These are phyloP conservation scores for Catunica adiposa DNA, from an alignment of 2,329 filamentous ascomycete species.

Conservation along the genomic window DNA sequence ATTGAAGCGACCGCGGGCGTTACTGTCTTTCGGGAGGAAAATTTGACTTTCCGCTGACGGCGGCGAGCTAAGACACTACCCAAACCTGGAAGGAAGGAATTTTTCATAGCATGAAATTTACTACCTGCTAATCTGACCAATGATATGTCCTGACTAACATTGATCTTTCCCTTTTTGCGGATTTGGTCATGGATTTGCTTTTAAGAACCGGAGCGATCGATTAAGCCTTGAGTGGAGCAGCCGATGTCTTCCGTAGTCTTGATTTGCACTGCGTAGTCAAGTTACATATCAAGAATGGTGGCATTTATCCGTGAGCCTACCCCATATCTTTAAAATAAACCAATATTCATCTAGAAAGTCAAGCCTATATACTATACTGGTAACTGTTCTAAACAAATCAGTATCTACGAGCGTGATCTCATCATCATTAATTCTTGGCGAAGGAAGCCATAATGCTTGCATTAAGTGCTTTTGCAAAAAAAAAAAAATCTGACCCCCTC, in stretches of 20 bases:
- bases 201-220: not conserved
- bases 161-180: slow-evolving; percentile 1
- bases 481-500: not conserved
- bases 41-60: slow-evolving; percentile 1
- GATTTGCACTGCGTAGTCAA: no score
- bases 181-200: not conserved
- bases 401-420: not conserved
- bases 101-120: not conserved
- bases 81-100: slow-evolving; percentile 1
- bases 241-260: not conserved
- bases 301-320: no score
- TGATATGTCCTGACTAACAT: not conserved
- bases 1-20: not conserved
- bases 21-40: not conserved
- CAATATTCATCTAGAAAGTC: no score
- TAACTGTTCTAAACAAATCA: no score
- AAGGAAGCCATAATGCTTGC: not conserved
- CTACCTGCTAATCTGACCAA: not conserved
- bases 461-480: not conserved
- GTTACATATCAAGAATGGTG: no score
- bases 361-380: no score
- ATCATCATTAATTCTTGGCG: not conserved
- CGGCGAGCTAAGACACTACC: not conserved
- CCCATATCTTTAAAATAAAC: no score
- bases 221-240: not conserved